A percentile compares a stretch with the other conserved stretches of the same genome.
Conservation (phyloP, 1,284 basidiomycete genomes). For the Sporisorium exsertum region DNA sequence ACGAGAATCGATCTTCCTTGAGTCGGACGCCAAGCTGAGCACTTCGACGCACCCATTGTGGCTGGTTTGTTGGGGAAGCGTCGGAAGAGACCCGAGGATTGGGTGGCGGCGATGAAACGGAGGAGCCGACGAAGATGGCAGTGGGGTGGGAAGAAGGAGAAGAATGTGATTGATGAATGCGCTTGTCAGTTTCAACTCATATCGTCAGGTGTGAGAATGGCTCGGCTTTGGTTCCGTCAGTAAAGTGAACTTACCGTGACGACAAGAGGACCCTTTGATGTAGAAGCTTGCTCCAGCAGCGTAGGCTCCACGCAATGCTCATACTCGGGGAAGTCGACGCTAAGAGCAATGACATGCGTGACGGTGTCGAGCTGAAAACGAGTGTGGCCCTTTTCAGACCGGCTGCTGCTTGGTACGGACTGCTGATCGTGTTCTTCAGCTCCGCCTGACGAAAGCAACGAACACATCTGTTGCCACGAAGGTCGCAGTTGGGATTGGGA, state of each 20-base stretch:
- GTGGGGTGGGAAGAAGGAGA: constrained; percentile 5
- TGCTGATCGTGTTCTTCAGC: constrained; percentile 9
- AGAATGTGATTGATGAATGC: neutral
- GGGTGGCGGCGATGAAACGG: constrained; percentile 8
- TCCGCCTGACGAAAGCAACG: constrained; percentile 11
- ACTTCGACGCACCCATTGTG: constrained; percentile 56
- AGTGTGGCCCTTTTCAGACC: neutral
- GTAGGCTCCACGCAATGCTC: constrained; percentile 41
- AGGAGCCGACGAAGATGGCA: constrained; percentile 7
- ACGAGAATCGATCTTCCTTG: constrained; percentile 76
- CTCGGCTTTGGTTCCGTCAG: neutral
- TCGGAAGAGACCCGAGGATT: constrained; percentile 11
- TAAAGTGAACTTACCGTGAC: constrained; percentile 35
- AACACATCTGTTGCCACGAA: constrained; percentile 14
- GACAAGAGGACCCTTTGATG: constrained; percentile 20
- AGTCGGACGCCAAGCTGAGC: constrained; percentile 44
- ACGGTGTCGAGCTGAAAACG: constrained; percentile 57
- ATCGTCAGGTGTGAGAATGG: neutral
- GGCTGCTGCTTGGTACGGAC: constrained; percentile 14
- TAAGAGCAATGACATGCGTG: constrained; percentile 72
- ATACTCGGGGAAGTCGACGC: constrained; percentile 74
- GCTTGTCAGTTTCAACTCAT: constrained; percentile 18
- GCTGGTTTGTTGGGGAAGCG: constrained; percentile 22
- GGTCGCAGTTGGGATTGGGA: neutral
- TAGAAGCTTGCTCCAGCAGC: constrained; percentile 12